phyloP scores from a whole-genome alignment of 2,329 filamentous ascomycete genomes.

The Fusarium sp. region DNA sequence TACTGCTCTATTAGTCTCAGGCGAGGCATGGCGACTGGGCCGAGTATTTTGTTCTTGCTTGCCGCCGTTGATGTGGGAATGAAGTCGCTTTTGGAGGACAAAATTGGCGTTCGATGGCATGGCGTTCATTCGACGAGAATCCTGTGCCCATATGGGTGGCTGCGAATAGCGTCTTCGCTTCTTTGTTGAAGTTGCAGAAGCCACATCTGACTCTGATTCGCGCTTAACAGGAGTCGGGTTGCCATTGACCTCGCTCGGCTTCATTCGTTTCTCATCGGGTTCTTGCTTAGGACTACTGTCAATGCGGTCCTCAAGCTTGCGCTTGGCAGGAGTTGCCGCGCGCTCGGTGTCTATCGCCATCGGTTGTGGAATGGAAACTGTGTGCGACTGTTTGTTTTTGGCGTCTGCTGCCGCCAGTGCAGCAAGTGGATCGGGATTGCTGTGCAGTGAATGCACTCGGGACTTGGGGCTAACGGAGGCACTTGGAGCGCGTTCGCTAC shows the following conservation, averaged over 20 bases:
- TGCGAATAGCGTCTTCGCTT: constrained; percentile 53
- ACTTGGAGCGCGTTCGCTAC: constrained; percentile 74
- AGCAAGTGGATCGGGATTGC: constrained; percentile 52
- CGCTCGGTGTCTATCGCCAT: constrained; percentile 48
- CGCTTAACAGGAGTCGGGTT: constrained; percentile 32
- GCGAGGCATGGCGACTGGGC: constrained; percentile 57
- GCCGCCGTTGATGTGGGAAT: constrained; percentile 54
- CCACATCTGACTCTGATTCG: constrained; percentile 48
- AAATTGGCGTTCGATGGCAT: constrained; percentile 51
- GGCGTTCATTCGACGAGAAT: constrained; percentile 50
- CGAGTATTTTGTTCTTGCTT: constrained; percentile 50
- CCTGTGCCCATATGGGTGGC: constrained; percentile 63
- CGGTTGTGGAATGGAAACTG: constrained; percentile 39
- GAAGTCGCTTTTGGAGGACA: constrained; percentile 44
- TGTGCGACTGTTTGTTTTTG: constrained; percentile 33
- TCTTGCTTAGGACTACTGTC: constrained; percentile 63
- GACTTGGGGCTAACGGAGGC: constrained; percentile 85
- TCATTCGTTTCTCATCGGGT: constrained; percentile 59
- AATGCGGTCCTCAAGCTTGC: constrained; percentile 53
- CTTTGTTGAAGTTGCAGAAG: constrained; percentile 52
- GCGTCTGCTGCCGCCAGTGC: constrained; percentile 47
- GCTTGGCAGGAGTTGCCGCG: constrained; percentile 54
- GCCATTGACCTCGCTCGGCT: constrained; percentile 63
- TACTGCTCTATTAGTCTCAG: constrained; percentile 40
- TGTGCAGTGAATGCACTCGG: constrained; percentile 64